Evolutionary conservation across 257 asterid species (phyloP), one percentile per base, ranked within the genome.

Genomic region (Capsicum pubescens): DNA sequence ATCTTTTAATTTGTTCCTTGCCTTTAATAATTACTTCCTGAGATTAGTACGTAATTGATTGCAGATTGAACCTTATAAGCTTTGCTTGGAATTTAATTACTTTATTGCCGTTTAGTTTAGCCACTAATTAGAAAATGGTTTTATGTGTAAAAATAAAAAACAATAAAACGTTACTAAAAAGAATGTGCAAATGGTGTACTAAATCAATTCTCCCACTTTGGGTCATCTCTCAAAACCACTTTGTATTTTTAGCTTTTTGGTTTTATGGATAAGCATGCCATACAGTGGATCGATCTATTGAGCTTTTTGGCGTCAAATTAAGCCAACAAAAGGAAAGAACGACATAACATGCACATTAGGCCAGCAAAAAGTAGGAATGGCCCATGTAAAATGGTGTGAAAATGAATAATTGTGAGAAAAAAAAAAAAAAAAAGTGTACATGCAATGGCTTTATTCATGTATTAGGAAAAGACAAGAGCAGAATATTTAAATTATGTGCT

Each of bases 191-290:
- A 4, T 63, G 8, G 13, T 0, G 67, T 19, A 60, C 0, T 3
- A 60, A n/a, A 1, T 2, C 13, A 3, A 9, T 60, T 60, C 67
- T 60, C 67, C 3, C 2, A n/a, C 39, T 63, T 26, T 63, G 8
- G 9, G 26, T 76, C 81, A 16, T 76, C 12, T 52, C 46, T 21
- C 50, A 50, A 76, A 76, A 61, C 46, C 16, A 76, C 81, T 76
- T 52, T 52, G 21, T 76, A 76, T 26, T 52, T 14, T 26, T 3
- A 35, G 57, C 57, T 54, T 54, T 54, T 54, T 2, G 19, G 12
- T 26, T 69, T 6, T 76, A 52, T 26, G 81, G 64, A 76, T 76
- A 76, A 76, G 81, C 60, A 76, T 76, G 64, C 8, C 50, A 26
- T 54, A 76, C 19, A 76, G 81, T 76, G 64, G 14, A n/a, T 52